Evolutionary conservation across 352 stramenopile genomes (phyloP).

Genomic region (Pythium pectinolyticum): DNA sequence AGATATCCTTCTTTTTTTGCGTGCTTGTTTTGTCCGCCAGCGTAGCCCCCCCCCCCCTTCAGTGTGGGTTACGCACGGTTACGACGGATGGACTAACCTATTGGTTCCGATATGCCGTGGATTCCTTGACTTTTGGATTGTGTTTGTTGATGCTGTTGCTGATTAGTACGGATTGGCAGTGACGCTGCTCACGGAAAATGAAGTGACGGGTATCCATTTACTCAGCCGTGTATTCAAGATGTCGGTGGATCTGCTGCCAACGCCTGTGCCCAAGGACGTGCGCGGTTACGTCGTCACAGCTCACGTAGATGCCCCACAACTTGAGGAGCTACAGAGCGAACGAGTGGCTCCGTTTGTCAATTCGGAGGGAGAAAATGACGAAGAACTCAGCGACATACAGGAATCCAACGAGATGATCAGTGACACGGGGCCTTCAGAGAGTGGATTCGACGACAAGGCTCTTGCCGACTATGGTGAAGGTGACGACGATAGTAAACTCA

Average conservation of each 20-base stretch:
- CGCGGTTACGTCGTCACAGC: constrained; percentile 33
- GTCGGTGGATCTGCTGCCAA: constrained; percentile 49
- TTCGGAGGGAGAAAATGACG: no score
- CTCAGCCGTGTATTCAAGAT: constrained; percentile 74
- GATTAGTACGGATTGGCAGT: constrained; percentile 64
- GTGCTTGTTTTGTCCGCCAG: no score
- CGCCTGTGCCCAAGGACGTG: constrained; percentile 48
- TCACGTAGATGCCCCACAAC: no score
- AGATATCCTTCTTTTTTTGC: constrained; percentile 51
- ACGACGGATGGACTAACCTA: background rate
- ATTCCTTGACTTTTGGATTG: constrained; percentile 8
- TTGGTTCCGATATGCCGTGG: constrained; percentile 10
- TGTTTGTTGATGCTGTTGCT: constrained; percentile 2
- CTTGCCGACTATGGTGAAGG: constrained; percentile 4
- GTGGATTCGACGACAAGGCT: constrained; percentile 4
- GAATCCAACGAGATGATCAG: no score
- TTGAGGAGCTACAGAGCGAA: no score
- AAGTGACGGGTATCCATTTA: constrained; percentile 56
- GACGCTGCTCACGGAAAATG: constrained; percentile 48
- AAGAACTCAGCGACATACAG: background rate
- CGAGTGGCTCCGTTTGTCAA: no score
- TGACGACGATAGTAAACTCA: constrained; percentile 3
- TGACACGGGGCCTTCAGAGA: no score
- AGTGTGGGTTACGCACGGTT: no score
- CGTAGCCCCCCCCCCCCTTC: no score